Evolutionary conservation across 257 asterid genomes (phyloP).

Genomic region (Verbascum thapsus): DNA sequence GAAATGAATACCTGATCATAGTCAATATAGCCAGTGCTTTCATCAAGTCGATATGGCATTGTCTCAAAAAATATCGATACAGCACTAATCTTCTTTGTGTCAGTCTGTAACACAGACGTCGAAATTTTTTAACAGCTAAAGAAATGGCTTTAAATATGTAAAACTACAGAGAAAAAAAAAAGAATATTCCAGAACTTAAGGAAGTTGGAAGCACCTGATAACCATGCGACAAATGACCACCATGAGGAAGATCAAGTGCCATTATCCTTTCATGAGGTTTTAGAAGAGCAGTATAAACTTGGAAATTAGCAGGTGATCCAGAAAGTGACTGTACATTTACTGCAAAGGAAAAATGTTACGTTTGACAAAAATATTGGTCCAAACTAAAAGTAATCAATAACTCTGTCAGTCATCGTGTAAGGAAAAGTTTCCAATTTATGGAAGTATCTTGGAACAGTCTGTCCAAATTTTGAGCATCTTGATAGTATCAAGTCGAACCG

Average conservation of each 20-base stretch:
- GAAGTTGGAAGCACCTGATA: conserved; percentile 71
- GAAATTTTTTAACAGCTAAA: conserved; percentile 8
- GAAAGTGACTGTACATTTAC: conserved; percentile 95
- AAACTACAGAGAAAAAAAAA: conserved; percentile 20
- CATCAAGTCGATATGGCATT: conserved; percentile 95
- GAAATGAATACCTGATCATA: conserved; percentile 75
- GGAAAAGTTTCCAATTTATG: background rate
- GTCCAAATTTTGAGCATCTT: conserved; percentile 3
- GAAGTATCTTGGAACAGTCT: background rate
- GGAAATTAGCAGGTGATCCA: conserved; percentile 96
- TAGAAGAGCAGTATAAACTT: conserved; percentile 88
- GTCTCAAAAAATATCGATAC: conserved; percentile 97
- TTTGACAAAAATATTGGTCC: conserved; percentile 6
- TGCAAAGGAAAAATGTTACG: conserved; percentile 40
- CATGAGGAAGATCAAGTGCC: conserved; percentile 99
- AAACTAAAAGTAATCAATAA: too few relatives aligned
- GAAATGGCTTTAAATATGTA: conserved; percentile 8
- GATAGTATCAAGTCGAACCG: background rate
- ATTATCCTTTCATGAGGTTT: conserved; percentile 97
- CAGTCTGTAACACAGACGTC: conserved; percentile 62
- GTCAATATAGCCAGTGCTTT: conserved; percentile 92
- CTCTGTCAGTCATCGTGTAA: background rate
- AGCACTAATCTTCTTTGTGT: conserved; percentile 89
- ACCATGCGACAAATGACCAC: conserved; percentile 98
- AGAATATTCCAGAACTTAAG: conserved; percentile 19